These are phyloP conservation scores for Malbranchea zuffiana DNA, from an alignment of 2,329 filamentous ascomycete species.

Conservation along the genomic window DNA sequence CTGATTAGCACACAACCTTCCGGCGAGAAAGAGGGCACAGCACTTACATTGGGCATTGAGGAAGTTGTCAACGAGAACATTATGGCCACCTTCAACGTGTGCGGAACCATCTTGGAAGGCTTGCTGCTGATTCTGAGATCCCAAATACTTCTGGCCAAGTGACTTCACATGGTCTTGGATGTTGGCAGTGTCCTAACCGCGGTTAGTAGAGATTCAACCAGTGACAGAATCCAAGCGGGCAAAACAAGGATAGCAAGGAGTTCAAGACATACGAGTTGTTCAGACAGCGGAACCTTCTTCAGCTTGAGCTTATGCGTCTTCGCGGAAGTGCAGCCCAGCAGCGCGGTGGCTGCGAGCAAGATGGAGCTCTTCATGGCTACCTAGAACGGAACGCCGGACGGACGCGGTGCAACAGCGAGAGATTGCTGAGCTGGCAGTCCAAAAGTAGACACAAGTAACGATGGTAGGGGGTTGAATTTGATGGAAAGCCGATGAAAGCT, in stretches of 20 bases:
- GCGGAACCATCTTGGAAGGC: conserved; percentile 70
- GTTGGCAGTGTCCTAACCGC: conserved; percentile 56
- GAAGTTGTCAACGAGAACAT: conserved; percentile 90
- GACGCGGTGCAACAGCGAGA: not conserved
- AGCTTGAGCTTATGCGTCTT: conserved; percentile 94
- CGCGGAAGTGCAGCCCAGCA: conserved; percentile 73
- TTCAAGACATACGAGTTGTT: conserved; percentile 67
- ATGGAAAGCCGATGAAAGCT: conserved; percentile 3
- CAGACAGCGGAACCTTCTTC: conserved; percentile 83
- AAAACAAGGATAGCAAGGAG: not conserved
- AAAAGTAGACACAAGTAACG: conserved; percentile 4
- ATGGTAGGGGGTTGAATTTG: not conserved
- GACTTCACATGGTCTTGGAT: conserved; percentile 71
- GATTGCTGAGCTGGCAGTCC: not conserved
- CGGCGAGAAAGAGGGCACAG: not conserved
- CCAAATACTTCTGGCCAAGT: conserved; percentile 95
- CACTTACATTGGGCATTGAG: conserved; percentile 92
- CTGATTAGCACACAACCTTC: conserved; percentile 6
- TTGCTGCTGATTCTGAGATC: conserved; percentile 58
- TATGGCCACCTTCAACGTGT: conserved; percentile 58
- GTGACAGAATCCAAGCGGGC: not conserved
- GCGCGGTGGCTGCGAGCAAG: conserved; percentile 64
- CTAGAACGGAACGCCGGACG: conserved; percentile 6
- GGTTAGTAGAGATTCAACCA: not conserved
- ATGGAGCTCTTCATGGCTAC: conserved; percentile 71